phyloP scores from a whole-genome alignment of 2,329 filamentous ascomycete genomes.

The Metarhizium guizhouense region DNA sequence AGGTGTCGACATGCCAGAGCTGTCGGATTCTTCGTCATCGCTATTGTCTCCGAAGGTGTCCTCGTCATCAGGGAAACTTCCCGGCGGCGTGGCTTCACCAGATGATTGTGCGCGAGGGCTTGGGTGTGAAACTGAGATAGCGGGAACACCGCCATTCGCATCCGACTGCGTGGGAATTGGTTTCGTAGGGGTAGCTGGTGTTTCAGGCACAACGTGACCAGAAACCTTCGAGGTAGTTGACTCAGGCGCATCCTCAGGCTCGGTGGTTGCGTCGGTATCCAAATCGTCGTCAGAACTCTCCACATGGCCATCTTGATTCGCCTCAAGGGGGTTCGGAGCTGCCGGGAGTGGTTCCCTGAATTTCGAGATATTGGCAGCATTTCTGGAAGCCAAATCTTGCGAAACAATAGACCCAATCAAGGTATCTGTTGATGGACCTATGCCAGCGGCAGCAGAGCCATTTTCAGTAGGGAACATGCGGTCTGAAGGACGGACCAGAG shows the following conservation, averaged over 20 bases:
- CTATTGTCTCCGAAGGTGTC: neutral
- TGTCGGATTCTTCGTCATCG: conserved; percentile 2
- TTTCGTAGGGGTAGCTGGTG: conserved; percentile 5
- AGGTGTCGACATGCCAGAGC: conserved; percentile 5
- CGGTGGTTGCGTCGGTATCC: conserved; percentile 9
- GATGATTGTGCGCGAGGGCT: neutral
- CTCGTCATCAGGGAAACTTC: conserved; percentile 1
- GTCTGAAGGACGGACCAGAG: conserved; percentile 46
- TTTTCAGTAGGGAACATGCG: conserved; percentile 15
- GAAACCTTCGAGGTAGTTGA: neutral
- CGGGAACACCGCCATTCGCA: neutral
- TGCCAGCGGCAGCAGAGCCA: neutral
- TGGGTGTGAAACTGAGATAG: conserved; percentile 5
- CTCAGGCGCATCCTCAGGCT: conserved; percentile 6
- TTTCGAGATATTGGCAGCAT: conserved; percentile 46
- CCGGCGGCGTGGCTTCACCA: neutral
- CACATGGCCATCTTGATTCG: conserved; percentile 42
- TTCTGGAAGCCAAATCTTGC: conserved; percentile 44
- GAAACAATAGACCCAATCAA: conserved; percentile 45
- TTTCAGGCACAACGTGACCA: neutral
- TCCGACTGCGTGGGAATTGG: neutral
- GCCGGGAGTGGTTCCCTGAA: conserved; percentile 59
- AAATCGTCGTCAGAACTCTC: conserved; percentile 23
- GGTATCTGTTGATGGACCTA: conserved; percentile 52
- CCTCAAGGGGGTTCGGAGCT: conserved; percentile 61